Evolutionary conservation across 2,329 filamentous ascomycete genomes (phyloP).

Genomic region (Penicillium decumbens): DNA sequence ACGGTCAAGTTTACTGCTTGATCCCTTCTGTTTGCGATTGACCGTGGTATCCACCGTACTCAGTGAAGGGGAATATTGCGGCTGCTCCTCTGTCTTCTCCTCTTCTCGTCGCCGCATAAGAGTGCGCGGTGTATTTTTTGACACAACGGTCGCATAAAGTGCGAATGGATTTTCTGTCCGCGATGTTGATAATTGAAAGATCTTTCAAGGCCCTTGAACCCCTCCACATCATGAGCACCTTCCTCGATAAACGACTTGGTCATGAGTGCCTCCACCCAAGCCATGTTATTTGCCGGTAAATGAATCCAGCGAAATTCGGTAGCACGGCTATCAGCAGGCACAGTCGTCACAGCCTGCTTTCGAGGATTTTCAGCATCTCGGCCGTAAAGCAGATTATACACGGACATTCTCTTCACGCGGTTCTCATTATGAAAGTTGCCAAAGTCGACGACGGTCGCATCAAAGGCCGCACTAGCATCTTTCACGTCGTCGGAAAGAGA

Average conservation of each 20-base stretch:
- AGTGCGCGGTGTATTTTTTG: conserved; percentile 48
- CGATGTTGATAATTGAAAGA: conserved; percentile 60
- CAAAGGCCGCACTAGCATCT: conserved; percentile 47
- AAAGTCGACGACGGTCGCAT: conserved; percentile 53
- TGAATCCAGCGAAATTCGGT: conserved; percentile 53
- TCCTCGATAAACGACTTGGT: conserved; percentile 62
- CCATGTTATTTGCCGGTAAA: conserved; percentile 51
- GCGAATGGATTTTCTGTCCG: conserved; percentile 54
- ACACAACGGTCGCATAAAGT: conserved; percentile 59
- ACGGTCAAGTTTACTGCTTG: conserved; percentile 25
- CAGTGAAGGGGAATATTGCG: conserved; percentile 16
- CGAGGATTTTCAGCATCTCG: conserved; percentile 44
- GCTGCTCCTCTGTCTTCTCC: conserved; percentile 29
- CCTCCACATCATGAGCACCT: conserved; percentile 57
- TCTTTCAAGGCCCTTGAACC: conserved; percentile 59
- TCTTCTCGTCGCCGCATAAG: conserved; percentile 24
- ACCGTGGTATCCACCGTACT: conserved; percentile 7
- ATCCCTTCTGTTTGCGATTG: conserved; percentile 28
- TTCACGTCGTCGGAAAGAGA: conserved; percentile 39
- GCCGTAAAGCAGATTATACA: conserved; percentile 52
- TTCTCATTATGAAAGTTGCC: conserved; percentile 43
- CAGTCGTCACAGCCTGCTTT: conserved; percentile 46
- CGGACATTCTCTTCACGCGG: conserved; percentile 47
- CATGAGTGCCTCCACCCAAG: conserved; percentile 61
- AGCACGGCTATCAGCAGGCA: conserved; percentile 45